Conservation (phyloP, 768 basidiomycete genomes). For the Pleurotus salmoneostramineus region DNA sequence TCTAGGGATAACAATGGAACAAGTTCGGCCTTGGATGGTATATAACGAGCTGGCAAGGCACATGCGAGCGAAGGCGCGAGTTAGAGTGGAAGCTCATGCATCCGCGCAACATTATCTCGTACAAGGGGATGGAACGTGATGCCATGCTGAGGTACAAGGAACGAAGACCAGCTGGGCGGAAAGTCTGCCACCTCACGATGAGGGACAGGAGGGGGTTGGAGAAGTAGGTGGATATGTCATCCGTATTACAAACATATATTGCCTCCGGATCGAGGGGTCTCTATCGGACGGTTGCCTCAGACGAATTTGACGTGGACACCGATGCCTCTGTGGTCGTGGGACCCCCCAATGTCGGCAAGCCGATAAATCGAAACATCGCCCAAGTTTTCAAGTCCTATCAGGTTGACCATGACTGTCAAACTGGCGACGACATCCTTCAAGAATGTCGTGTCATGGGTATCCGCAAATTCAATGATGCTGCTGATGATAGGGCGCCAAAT, state of each 20-base stretch:
- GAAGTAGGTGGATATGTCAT: no score
- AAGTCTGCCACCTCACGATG: no score
- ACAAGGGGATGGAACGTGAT: no score
- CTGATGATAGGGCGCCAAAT: slow-evolving; percentile 27
- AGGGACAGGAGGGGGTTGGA: no score
- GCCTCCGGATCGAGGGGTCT: no score
- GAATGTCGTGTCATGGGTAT: background rate
- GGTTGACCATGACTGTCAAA: background rate
- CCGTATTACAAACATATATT: no score
- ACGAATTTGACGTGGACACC: background rate
- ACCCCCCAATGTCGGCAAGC: background rate
- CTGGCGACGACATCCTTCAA: background rate
- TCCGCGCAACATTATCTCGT: no score
- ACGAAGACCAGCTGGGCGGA: no score
- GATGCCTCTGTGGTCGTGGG: background rate
- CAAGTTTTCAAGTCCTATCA: background rate
- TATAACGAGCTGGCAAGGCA: background rate
- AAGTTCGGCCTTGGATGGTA: background rate
- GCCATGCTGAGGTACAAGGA: no score
- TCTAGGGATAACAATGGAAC: background rate
- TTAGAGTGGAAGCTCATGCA: background rate
- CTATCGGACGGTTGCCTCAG: no score
- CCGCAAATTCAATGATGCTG: background rate
- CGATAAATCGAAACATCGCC: background rate
- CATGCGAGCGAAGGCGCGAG: background rate